Conservation (phyloP, 768 basidiomycete species). For the Russula foetens region DNA sequence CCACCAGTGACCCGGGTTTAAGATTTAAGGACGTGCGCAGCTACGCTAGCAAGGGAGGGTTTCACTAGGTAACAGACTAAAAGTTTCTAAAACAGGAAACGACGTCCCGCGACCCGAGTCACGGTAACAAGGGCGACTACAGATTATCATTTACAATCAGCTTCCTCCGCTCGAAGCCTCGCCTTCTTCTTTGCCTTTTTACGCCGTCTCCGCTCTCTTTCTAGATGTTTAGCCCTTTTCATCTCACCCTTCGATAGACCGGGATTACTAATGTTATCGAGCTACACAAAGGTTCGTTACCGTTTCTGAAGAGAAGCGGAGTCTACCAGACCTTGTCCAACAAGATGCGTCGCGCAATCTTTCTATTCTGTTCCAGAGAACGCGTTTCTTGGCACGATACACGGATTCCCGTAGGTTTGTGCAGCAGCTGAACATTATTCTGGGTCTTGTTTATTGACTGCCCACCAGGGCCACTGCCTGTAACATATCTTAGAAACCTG, state of each 20-base stretch:
- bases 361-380: slow-evolving; percentile 71
- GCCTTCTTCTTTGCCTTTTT: slow-evolving; percentile 27
- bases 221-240: slow-evolving; percentile 29
- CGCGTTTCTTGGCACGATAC: slow-evolving; percentile 86
- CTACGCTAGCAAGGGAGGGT: too few species aligned
- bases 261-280: slow-evolving; percentile 66
- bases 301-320: neutral
- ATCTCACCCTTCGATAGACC: slow-evolving; percentile 30
- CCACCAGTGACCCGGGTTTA: neutral
- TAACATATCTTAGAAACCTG: slow-evolving; percentile 7
- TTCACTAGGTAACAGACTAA: neutral
- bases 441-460: slow-evolving; percentile 95
- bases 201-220: slow-evolving; percentile 31
- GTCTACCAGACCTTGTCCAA: slow-evolving; percentile 51
- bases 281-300: slow-evolving; percentile 31
- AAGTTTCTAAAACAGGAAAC: neutral
- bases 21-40: neutral
- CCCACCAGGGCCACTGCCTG: slow-evolving; percentile 91
- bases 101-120: neutral
- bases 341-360: slow-evolving; percentile 63
- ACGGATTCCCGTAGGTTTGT: slow-evolving; percentile 82
- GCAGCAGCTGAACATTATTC: slow-evolving; percentile 84
- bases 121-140: neutral
- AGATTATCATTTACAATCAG: neutral
- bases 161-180: slow-evolving; percentile 5